These are phyloP conservation scores for Basidiobolus meristosporus DNA, from an alignment of 371 early-diverging fungal species.

Conservation along the genomic window DNA sequence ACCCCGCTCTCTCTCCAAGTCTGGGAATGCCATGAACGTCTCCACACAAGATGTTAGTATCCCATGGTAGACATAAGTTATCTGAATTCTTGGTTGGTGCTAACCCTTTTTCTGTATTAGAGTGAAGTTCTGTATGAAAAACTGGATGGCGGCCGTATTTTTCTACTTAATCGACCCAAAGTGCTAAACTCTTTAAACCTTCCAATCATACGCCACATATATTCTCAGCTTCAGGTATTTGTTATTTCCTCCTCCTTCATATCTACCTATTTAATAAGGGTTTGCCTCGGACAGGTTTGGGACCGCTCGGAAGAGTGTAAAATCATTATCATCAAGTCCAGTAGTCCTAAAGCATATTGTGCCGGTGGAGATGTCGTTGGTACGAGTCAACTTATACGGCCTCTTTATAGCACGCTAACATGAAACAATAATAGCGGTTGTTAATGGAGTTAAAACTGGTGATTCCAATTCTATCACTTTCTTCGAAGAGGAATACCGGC, in stretches of 20 bases:
- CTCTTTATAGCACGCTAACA: no score
- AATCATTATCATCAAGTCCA: constrained; percentile 63
- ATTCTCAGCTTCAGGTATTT: constrained; percentile 63
- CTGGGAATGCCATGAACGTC: no score
- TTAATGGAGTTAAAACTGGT: constrained; percentile 11
- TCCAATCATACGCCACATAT: constrained; percentile 69
- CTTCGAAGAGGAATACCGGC: constrained; percentile 75
- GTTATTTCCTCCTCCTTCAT: constrained; percentile 1
- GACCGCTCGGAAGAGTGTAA: constrained; percentile 72
- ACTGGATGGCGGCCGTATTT: constrained; percentile 48
- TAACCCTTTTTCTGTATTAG: no score
- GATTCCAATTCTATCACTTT: constrained; percentile 51
- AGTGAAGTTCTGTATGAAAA: constrained; percentile 36
- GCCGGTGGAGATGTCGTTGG: constrained; percentile 93
- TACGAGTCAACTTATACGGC: constrained; percentile 11
- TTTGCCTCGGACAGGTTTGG: constrained; percentile 46
- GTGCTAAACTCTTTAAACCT: constrained; percentile 75
- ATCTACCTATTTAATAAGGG: no score
- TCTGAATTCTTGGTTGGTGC: no score
- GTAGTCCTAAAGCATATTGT: constrained; percentile 73
- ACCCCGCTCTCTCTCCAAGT: no score
- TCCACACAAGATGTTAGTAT: no score
- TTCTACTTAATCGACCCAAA: constrained; percentile 77
- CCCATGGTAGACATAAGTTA: no score
- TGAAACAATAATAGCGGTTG: constrained; percentile 2